These are phyloP conservation scores for Cercophora newfieldiana DNA, from an alignment of 495 filamentous ascomycete genomes.

Conservation along the genomic window DNA sequence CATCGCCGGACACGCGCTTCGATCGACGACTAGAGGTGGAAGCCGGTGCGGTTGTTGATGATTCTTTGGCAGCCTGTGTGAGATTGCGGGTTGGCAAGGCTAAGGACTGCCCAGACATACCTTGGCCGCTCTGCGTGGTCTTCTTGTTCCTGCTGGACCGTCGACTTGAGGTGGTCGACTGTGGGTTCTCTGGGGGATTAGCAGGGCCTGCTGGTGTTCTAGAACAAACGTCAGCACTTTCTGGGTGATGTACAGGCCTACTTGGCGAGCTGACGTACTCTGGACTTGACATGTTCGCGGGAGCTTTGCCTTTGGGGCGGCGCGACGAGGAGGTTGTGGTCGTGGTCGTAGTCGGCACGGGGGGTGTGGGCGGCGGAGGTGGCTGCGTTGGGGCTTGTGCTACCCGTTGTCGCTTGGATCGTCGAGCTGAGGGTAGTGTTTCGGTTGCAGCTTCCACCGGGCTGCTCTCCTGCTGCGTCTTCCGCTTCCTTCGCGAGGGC, in stretches of 20 bases:
- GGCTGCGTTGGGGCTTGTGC: constrained; percentile 33
- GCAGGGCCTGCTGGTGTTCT: constrained; percentile 41
- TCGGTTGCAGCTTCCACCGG: constrained; percentile 33
- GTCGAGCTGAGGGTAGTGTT: constrained; percentile 42
- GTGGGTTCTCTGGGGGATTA: constrained; percentile 27
- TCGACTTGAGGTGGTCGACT: constrained; percentile 60
- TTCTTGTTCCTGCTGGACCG: constrained; percentile 70
- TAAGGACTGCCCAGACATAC: constrained; percentile 18
- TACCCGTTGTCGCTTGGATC: constrained; percentile 54
- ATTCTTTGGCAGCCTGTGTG: constrained; percentile 21
- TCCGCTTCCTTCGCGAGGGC: constrained; percentile 43
- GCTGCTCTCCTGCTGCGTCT: constrained; percentile 32
- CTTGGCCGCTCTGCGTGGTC: constrained; percentile 42
- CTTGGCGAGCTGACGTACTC: constrained; percentile 53
- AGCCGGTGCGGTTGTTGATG: constrained; percentile 22
- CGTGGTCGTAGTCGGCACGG: constrained; percentile 28
- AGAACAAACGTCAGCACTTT: constrained; percentile 17
- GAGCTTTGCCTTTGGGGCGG: constrained; percentile 62
- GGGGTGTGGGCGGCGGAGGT: constrained; percentile 27
- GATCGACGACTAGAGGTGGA: constrained; percentile 48
- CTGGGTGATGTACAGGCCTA: background rate
- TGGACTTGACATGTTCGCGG: constrained; percentile 78
- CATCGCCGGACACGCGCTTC: constrained; percentile 57
- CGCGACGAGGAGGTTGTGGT: constrained; percentile 49
- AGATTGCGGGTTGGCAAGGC: constrained; percentile 18